phyloP scores from a whole-genome alignment of 129 eudicot genomes.

The Sambucus nigra region DNA sequence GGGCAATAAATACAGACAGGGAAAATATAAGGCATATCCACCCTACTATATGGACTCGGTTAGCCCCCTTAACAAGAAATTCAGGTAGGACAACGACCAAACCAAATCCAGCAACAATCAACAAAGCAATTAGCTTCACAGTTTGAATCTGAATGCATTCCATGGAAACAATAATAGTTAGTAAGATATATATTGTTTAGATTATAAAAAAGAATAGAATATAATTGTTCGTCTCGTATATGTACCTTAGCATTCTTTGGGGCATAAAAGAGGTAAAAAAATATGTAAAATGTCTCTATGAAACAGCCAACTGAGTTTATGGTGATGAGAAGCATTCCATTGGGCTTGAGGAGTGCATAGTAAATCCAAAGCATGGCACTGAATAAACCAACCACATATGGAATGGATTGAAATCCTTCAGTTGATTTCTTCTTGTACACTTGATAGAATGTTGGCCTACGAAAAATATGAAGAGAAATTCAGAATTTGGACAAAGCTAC shows the following conservation, averaged over 20 bases:
- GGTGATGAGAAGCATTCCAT: slow-evolving; percentile 61
- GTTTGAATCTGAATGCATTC: slow-evolving; percentile 34
- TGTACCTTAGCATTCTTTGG: slow-evolving; percentile 48
- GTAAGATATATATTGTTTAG: neutral
- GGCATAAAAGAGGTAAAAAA: slow-evolving; percentile 60
- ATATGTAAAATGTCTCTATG: slow-evolving; percentile 53
- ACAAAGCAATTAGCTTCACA: slow-evolving; percentile 29
- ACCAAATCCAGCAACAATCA: slow-evolving; percentile 50
- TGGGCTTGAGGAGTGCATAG: slow-evolving; percentile 59
- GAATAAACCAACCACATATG: slow-evolving; percentile 66
- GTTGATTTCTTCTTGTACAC: slow-evolving; percentile 76
- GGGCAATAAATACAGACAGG: slow-evolving; percentile 56
- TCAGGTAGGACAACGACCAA: slow-evolving; percentile 33
- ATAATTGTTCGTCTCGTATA: neutral
- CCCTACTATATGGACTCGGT: slow-evolving; percentile 43
- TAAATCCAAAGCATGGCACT: slow-evolving; percentile 89
- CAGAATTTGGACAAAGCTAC: neutral
- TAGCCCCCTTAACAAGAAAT: slow-evolving; percentile 24
- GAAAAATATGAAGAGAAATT: neutral
- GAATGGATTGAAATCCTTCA: slow-evolving; percentile 70
- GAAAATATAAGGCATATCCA: slow-evolving; percentile 76
- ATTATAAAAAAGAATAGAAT: neutral
- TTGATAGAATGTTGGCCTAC: slow-evolving; percentile 77
- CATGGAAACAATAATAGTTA: neutral
- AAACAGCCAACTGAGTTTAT: slow-evolving; percentile 70